Evolutionary conservation across 164 flowering plant genomes (phyloP), one percentile per base, ranked within the genome.

Genomic region (Euptelea pleiosperma): DNA sequence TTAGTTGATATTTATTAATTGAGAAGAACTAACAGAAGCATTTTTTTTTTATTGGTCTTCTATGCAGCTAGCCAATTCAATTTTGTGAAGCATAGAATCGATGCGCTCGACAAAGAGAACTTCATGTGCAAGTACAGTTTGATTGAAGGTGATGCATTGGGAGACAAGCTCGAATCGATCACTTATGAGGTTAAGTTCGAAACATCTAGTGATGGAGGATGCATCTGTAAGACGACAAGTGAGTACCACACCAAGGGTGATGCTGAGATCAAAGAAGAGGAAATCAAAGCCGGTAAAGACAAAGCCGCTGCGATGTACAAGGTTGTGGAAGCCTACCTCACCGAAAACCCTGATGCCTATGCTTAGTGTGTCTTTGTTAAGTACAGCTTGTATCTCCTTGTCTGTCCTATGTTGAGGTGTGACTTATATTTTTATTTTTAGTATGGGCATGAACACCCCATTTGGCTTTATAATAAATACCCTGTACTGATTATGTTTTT

Each of bases 41-140:
- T 18, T n/a, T 25, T 25, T 47, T 2, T 47, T 25, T 52, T n/a
- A n/a, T n/a, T n/a, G 21, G 35, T 34, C 11, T 8, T 16, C 21
- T 21, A 37, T 50, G 16, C 41, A 62, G 66, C 43, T 24, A 18
- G 56, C 9, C 36, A 39, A n/a, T n/a, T n/a, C n/a, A n/a, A n/a
- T n/a, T n/a, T n/a, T n/a, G n/a, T n/a, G n/a, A n/a, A n/a, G n/a
- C n/a, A n/a, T n/a, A n/a, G n/a, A n/a, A n/a, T n/a, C n/a, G n/a
- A n/a, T n/a, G n/a, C n/a, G n/a, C n/a, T n/a, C n/a, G n/a, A n/a
- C n/a, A n/a, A n/a, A n/a, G n/a, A n/a, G n/a, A n/a, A n/a, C n/a
- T n/a, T n/a, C n/a, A n/a, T n/a, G n/a, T n/a, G n/a, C n/a, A n/a
- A n/a, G n/a, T n/a, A n/a, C n/a, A n/a, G n/a, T n/a, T n/a, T n/a